Conservation (phyloP, 1,139 yeast species). For the Saccharomyces hybrid region DNA sequence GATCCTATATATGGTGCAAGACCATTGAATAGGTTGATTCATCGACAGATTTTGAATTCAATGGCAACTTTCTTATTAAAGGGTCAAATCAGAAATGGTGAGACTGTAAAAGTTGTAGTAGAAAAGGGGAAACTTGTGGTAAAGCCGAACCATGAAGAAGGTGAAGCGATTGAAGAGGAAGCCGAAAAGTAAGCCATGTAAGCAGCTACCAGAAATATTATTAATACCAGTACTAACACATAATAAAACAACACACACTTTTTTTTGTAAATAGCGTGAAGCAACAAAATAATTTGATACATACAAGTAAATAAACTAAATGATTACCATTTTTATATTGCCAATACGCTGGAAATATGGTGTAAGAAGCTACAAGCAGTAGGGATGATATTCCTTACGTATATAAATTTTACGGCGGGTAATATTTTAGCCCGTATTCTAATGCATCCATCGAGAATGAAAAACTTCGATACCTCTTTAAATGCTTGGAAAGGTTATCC, state of each 20-base stretch:
- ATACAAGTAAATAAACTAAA: background rate
- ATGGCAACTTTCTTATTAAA: constrained; percentile 71
- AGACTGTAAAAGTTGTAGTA: constrained; percentile 42
- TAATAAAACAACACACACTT: background rate
- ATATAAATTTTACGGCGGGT: background rate
- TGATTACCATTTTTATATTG: background rate
- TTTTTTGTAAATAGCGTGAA: background rate
- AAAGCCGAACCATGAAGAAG: constrained; percentile 29
- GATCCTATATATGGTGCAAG: constrained; percentile 92
- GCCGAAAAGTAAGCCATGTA: constrained; percentile 13
- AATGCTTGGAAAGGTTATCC: constrained; percentile 48
- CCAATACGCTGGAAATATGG: background rate
- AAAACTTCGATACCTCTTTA: constrained; percentile 75
- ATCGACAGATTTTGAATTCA: constrained; percentile 74
- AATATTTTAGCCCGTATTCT: background rate
- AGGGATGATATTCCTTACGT: too few relatives aligned
- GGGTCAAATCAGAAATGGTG: constrained; percentile 70
- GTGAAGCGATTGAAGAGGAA: constrained; percentile 18
- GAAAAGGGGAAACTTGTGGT: constrained; percentile 24
- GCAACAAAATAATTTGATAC: background rate
- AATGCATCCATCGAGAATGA: background rate
- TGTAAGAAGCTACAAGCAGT: background rate
- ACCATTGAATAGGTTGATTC: constrained; percentile 85
- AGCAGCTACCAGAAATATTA: background rate
- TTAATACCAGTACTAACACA: background rate